Percentiles rank a stretch among this genome's conserved stretches.
Conservation (phyloP, 192 early-diverging fungal species). For the Paraglomus occultum region DNA sequence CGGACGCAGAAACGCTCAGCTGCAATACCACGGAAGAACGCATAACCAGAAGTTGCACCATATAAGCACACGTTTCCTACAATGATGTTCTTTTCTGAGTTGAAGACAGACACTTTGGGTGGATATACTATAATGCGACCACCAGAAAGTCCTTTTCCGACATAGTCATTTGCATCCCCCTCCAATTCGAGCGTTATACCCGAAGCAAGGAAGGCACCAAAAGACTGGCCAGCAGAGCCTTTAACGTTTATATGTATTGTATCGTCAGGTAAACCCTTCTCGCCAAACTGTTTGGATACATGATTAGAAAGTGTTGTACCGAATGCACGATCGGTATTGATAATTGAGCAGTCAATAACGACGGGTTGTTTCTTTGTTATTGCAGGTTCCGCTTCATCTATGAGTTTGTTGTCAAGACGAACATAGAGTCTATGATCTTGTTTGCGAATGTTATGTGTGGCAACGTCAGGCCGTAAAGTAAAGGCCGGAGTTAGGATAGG, state of each 20-base stretch:
- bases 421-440: conserved; percentile 88
- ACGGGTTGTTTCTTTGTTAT: conserved; percentile 58
- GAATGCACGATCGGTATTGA: conserved; percentile 95
- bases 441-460: conserved; percentile 75
- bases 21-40: conserved; percentile 91
- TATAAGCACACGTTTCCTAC: conserved; percentile 98
- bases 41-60: conserved; percentile 90
- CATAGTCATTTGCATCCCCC: conserved; percentile 99
- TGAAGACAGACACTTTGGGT: conserved; percentile 75
- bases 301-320: conserved; percentile 92
- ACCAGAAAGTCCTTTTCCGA: conserved; percentile 97
- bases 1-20: conserved; percentile 98
- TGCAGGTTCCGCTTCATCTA: conserved; percentile 77
- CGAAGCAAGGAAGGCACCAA: conserved; percentile 90
- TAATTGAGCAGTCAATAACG: conserved; percentile 60
- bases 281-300: conserved; percentile 74
- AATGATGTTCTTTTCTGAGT: conserved; percentile 85
- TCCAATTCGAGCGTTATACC: conserved; percentile 91
- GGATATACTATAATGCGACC: conserved; percentile 89
- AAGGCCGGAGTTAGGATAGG: conserved; percentile 88
- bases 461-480: conserved; percentile 82
- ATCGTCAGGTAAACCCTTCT: conserved; percentile 78
- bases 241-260: conserved; percentile 84
- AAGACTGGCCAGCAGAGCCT: conserved; percentile 95
- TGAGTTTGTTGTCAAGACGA: conserved; percentile 84